A percentile compares a stretch with the other conserved stretches of the same genome.
These are phyloP conservation scores for Coniophora puteana DNA, from an alignment of 1,284 basidiomycete genomes.

Conservation along the genomic window DNA sequence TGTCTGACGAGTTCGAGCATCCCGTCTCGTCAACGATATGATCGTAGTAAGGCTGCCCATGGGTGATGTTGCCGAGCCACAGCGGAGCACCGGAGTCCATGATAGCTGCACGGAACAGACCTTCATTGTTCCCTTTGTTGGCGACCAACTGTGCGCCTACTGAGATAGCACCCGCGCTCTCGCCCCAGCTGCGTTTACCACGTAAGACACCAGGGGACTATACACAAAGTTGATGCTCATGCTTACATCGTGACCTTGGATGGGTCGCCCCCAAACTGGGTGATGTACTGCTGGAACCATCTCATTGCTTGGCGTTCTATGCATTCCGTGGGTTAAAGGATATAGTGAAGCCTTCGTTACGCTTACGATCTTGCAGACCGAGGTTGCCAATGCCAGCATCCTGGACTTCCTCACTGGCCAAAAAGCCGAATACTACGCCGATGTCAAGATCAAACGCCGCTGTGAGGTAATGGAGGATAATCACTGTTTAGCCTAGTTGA, in stretches of 20 bases:
- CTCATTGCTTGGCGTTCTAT: conserved; percentile 33
- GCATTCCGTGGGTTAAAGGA: neutral
- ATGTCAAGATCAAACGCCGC: no score
- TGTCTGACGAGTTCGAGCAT: conserved; percentile 29
- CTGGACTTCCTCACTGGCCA: conserved; percentile 30
- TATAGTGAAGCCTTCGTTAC: neutral
- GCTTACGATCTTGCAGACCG: conserved; percentile 25
- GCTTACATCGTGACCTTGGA: conserved; percentile 30
- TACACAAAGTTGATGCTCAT: neutral
- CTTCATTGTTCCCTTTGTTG: conserved; percentile 27
- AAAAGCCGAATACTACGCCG: conserved; percentile 27
- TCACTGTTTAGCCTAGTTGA: conserved; percentile 10
- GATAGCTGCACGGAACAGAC: conserved; percentile 31
- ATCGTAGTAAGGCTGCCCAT: conserved; percentile 31
- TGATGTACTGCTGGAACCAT: conserved; percentile 45
- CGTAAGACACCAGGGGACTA: no score
- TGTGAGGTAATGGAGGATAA: neutral
- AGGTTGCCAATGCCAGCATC: conserved; percentile 24
- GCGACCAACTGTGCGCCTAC: conserved; percentile 17
- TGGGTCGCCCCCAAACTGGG: conserved; percentile 40
- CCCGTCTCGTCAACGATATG: conserved; percentile 25
- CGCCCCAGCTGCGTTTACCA: conserved; percentile 2
- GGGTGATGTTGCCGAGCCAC: conserved; percentile 26
- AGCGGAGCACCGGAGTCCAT: conserved; percentile 34
- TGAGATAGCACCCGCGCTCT: conserved; percentile 8